Base-by-base conservation (phyloP, 164 flowering plant genomes). In the Chloranthus sessilifolius region DNA sequence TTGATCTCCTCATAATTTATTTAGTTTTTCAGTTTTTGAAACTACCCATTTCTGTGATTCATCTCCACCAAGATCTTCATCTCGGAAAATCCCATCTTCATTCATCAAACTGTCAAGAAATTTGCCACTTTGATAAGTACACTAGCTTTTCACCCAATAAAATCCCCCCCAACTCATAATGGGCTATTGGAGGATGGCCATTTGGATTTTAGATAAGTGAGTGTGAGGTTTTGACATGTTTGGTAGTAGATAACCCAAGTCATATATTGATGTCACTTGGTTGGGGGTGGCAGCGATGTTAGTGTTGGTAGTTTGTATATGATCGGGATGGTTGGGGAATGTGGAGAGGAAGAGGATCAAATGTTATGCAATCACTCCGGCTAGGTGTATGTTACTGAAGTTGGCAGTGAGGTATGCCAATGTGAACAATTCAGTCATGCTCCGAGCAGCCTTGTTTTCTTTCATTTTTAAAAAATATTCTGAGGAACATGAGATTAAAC, bases 101-200 rank as follows among this genome's bases (percentile, higher is more conserved):
- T n/a, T n/a, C n/a, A n/a, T n/a, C n/a, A n/a, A n/a, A n/a, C n/a
- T n/a, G n/a, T n/a, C n/a, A n/a, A n/a, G n/a, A n/a, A n/a, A n/a
- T n/a, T n/a, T n/a, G n/a, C n/a, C n/a, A n/a, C n/a, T n/a, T n/a
- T n/a, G n/a, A n/a, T n/a, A n/a, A n/a, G n/a, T n/a, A n/a, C n/a
- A n/a, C n/a, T n/a, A n/a, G n/a, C n/a, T n/a, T n/a, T n/a, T n/a
- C n/a, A n/a, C n/a, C n/a, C n/a, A n/a, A n/a, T n/a, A n/a, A n/a
- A n/a, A n/a, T 38, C 42, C 6, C 42, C 16, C 41, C 41, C 14
- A 37, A 97, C 86, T 25, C 99, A 92, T 43, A 92, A 92, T 61
- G 99, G 99, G 43, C 72, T 92, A 7, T 57, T 92, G 73, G 88
- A 86, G 69, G 94, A n/a, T 97, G 30, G 95, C 97, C 36, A 70